Evolutionary conservation across 345 rosid species (phyloP).

Genomic region (Acer saccharum): DNA sequence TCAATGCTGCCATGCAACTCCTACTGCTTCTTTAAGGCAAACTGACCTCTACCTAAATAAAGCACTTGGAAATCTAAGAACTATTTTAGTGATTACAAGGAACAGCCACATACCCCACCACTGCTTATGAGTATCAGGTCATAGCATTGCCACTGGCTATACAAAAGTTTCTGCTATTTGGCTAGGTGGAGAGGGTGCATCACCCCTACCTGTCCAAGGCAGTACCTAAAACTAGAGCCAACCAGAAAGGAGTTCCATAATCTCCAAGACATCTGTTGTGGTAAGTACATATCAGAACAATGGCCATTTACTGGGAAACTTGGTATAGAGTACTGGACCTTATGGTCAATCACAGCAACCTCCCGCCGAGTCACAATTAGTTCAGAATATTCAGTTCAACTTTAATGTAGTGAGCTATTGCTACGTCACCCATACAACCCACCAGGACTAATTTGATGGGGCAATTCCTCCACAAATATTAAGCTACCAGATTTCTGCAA

Average conservation of each 20-base stretch:
- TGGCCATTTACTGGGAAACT: not conserved
- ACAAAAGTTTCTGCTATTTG: not conserved
- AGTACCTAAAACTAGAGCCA: slow-evolving; percentile 32
- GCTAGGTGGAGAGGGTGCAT: not conserved
- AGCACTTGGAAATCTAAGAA: not conserved
- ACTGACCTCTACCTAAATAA: not conserved
- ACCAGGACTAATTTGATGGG: not conserved
- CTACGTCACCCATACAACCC: not conserved
- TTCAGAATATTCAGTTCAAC: not conserved
- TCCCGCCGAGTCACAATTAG: not conserved
- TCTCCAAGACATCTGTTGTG: not conserved
- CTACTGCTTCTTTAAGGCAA: slow-evolving; percentile 4
- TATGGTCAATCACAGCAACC: not conserved
- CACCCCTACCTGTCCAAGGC: slow-evolving; percentile 29
- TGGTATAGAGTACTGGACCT: not conserved
- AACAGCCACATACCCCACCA: not conserved
- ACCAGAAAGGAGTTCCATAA: no score
- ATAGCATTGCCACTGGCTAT: not conserved
- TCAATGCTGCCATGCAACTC: not conserved
- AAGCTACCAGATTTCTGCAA: not conserved
- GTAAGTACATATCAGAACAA: not conserved
- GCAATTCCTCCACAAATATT: not conserved
- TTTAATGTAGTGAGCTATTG: not conserved
- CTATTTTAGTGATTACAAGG: not conserved
- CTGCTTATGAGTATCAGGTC: not conserved